Conservation (phyloP, 257 asterid species). For the Petunia axillaris region DNA sequence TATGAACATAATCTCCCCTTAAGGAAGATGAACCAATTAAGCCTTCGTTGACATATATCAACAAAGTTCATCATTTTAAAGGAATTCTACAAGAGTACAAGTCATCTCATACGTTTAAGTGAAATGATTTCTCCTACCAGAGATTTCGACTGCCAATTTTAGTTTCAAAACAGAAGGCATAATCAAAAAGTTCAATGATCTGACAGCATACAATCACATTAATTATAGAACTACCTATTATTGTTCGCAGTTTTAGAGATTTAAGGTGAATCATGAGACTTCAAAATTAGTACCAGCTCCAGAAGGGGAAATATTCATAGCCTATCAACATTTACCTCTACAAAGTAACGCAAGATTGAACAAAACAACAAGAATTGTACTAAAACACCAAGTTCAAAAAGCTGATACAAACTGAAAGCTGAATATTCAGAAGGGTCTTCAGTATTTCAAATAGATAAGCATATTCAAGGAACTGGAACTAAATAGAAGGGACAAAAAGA, state of each 20-base stretch:
- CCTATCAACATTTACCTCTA: neutral
- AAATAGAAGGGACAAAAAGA: neutral
- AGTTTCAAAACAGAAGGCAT: neutral
- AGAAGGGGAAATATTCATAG: neutral
- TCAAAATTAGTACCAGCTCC: neutral
- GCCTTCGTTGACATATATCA: neutral
- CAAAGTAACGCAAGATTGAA: slow-evolving; percentile 7
- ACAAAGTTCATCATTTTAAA: neutral
- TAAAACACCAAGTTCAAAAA: neutral
- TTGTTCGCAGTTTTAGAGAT: neutral
- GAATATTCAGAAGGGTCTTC: neutral
- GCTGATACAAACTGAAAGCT: neutral
- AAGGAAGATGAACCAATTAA: neutral
- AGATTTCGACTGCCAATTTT: neutral
- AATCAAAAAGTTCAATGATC: neutral
- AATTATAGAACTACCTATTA: neutral
- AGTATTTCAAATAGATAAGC: neutral
- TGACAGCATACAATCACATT: neutral
- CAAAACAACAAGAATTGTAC: neutral
- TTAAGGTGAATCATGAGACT: neutral
- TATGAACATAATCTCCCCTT: neutral
- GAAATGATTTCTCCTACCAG: neutral
- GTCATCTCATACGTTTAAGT: neutral
- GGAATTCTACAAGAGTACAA: neutral
- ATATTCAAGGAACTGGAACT: neutral